These are phyloP conservation scores for Castanopsis chinensis DNA, from an alignment of 306 rosid species.

Conservation along the genomic window DNA sequence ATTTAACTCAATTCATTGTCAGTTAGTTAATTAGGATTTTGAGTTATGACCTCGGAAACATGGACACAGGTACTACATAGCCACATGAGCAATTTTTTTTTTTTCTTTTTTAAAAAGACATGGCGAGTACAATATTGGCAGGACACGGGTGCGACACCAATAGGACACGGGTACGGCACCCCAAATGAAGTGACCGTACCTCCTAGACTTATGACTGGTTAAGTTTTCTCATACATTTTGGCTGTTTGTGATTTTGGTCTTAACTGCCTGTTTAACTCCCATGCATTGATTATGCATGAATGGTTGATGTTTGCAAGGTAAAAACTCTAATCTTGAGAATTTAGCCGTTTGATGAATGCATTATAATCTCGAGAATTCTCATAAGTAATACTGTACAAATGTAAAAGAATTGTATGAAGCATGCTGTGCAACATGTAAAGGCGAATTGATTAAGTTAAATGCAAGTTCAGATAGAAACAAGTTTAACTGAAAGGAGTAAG, in stretches of 20 bases:
- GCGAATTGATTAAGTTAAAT: background rate
- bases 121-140: too few relatives aligned
- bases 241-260: background rate
- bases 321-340: background rate
- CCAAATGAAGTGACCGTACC: too few relatives aligned
- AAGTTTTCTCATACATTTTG: background rate
- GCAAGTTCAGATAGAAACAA: background rate
- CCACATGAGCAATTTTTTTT: too few relatives aligned
- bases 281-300: background rate
- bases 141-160: too few relatives aligned
- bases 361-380: background rate
- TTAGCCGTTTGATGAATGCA: background rate
- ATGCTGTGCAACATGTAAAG: background rate
- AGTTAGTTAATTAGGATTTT: background rate
- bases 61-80: too few relatives aligned
- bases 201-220: too few relatives aligned
- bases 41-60: background rate
- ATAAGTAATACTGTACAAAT: background rate
- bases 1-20: background rate
- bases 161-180: too few relatives aligned
- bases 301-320: background rate
- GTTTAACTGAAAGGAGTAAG: too few relatives aligned
- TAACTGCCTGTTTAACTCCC: background rate
- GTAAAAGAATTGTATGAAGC: too few relatives aligned
- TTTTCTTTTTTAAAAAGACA: too few relatives aligned